phyloP scores from a whole-genome alignment of 2,329 filamentous ascomycete species.

The Mycogone perniciosa region DNA sequence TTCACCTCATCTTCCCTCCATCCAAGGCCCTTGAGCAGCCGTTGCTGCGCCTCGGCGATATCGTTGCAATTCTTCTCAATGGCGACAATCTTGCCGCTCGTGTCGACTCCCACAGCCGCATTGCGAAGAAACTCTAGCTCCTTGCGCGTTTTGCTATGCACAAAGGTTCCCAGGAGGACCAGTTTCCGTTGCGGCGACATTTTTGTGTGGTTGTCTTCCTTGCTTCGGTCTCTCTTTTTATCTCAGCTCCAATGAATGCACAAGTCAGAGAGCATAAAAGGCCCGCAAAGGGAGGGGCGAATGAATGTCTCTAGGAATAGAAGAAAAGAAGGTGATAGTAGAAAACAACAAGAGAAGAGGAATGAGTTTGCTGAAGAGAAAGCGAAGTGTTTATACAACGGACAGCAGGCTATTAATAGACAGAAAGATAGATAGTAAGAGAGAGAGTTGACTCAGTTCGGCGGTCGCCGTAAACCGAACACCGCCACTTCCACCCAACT shows the following conservation, averaged over 20 bases:
- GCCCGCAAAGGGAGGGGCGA: no score
- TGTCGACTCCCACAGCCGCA: constrained; percentile 45
- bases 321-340: no score
- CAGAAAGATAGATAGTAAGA: background rate
- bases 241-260: background rate
- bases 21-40: constrained; percentile 35
- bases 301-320: no score
- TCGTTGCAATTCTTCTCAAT: constrained; percentile 34
- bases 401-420: background rate
- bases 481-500: background rate
- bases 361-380: no score
- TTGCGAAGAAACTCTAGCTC: constrained; percentile 47
- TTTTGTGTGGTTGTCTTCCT: background rate
- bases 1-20: constrained; percentile 38
- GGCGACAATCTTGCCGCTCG: constrained; percentile 43
- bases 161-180: constrained; percentile 49
- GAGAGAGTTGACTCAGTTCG: constrained; percentile 6
- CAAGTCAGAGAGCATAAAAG: no score
- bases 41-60: constrained; percentile 24
- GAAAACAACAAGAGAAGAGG: no score
- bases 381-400: no score
- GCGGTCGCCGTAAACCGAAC: constrained; percentile 17
- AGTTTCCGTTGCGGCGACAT: constrained; percentile 30
- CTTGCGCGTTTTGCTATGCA: constrained; percentile 44
- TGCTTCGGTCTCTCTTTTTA: background rate